Evolutionary conservation across 331 rosid species (phyloP).

Genomic region (Pyracantha coccinea): DNA sequence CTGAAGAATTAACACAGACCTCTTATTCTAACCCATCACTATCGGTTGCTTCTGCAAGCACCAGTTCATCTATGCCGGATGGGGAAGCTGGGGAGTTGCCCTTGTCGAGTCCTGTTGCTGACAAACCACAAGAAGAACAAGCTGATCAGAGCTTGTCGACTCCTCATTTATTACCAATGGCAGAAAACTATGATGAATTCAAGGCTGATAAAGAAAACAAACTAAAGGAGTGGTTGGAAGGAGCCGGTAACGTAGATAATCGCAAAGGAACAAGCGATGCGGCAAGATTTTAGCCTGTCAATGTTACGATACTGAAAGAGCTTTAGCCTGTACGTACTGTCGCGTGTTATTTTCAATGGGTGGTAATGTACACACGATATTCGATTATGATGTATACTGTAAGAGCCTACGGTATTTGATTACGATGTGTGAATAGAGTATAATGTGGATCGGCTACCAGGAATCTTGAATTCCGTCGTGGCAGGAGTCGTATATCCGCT

Average conservation of each 20-base stretch:
- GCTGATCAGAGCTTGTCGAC: slow-evolving; percentile 18
- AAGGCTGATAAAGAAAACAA: slow-evolving; percentile 71
- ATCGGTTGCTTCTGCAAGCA: slow-evolving; percentile 29
- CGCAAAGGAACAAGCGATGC: slow-evolving; percentile 15
- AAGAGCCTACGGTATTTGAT: no score
- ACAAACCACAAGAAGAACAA: slow-evolving; percentile 31
- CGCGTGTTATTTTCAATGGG: not conserved
- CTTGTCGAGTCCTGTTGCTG: slow-evolving; percentile 42
- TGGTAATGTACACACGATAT: not conserved
- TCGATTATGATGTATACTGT: not conserved
- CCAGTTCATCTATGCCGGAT: slow-evolving; percentile 38
- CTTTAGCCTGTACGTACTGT: slow-evolving; percentile 12
- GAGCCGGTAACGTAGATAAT: slow-evolving; percentile 26
- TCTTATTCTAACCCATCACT: slow-evolving; percentile 15
- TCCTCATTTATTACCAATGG: slow-evolving; percentile 17
- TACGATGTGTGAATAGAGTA: no score
- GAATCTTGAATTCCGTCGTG: not conserved
- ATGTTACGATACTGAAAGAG: not conserved
- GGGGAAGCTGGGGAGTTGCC: slow-evolving; percentile 55
- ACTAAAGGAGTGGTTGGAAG: slow-evolving; percentile 74
- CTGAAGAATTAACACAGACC: slow-evolving; percentile 18
- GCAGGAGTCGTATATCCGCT: not conserved
- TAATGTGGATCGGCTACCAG: no score
- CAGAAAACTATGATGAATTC: slow-evolving; percentile 59
- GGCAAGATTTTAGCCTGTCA: slow-evolving; percentile 19